Evolutionary conservation across 257 asterid genomes (phyloP).

Genomic region (Solanum clarkiae): DNA sequence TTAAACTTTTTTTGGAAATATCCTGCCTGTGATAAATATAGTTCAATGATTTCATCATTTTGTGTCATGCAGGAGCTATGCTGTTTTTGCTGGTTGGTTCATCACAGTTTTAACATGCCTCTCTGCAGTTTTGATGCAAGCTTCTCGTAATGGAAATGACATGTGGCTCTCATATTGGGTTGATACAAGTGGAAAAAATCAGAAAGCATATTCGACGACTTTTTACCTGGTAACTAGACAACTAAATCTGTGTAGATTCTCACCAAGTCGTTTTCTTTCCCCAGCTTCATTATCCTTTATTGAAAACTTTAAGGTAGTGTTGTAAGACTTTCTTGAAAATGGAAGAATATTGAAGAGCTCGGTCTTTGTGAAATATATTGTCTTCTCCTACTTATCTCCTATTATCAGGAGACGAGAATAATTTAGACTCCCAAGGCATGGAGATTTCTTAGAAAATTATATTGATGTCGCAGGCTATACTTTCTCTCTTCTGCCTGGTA

Average conservation of each 20-base stretch:
- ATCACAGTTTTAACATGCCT: constrained; percentile 46
- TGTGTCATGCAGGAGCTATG: constrained; percentile 60
- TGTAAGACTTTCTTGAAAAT: neutral
- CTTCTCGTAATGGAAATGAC: constrained; percentile 94
- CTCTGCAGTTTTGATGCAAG: constrained; percentile 91
- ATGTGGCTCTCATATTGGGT: constrained; percentile 96
- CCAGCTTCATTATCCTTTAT: neutral
- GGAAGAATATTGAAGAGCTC: neutral
- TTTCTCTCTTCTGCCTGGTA: constrained; percentile 56
- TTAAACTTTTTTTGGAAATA: neutral
- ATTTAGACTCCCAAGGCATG: neutral
- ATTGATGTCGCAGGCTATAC: constrained; percentile 43
- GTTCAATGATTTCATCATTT: constrained; percentile 2
- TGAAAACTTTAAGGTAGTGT: neutral
- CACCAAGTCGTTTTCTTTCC: neutral
- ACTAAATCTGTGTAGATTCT: neutral
- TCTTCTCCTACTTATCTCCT: neutral
- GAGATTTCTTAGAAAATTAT: neutral
- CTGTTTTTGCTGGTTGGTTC: constrained; percentile 78
- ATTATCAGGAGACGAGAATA: neutral
- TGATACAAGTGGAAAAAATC: constrained; percentile 50
- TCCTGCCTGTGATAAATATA: neutral
- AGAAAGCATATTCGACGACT: constrained; percentile 44
- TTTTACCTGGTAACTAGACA: constrained; percentile 60
- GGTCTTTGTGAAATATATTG: neutral